Conservation (phyloP, 352 stramenopile genomes). For the Phytophthora constricta region DNA sequence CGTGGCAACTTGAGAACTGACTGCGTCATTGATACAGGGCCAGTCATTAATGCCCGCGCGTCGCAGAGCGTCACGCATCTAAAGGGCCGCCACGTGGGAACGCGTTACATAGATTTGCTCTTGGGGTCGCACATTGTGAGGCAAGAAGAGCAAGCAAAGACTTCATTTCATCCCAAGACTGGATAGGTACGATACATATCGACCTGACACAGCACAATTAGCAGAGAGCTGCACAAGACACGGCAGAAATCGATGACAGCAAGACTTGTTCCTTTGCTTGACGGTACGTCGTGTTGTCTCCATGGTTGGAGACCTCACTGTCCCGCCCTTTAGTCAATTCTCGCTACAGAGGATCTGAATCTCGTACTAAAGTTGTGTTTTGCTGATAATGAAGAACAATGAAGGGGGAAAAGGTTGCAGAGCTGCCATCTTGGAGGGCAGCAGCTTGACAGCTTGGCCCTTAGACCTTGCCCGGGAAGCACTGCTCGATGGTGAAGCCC, state of each 20-base stretch:
- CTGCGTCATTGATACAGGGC: background rate
- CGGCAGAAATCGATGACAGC: slow-evolving; percentile 3
- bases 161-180: background rate
- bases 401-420: background rate
- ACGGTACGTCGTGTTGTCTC: background rate
- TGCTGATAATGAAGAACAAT: slow-evolving; percentile 3
- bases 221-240: slow-evolving; percentile 8
- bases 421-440: background rate
- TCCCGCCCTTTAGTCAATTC: slow-evolving; percentile 1
- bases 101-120: slow-evolving; percentile 30
- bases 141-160: background rate
- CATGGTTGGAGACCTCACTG: background rate
- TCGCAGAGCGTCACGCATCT: slow-evolving; percentile 15
- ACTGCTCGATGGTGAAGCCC: slow-evolving; percentile 78
- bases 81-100: slow-evolving; percentile 23
- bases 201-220: too few species aligned
- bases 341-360: background rate
- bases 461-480: slow-evolving; percentile 23
- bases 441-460: background rate
- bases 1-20: slow-evolving; percentile 30
- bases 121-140: slow-evolving; percentile 4
- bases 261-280: background rate
- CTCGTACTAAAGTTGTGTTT: background rate
- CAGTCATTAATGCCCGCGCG: background rate
- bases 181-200: too few species aligned